These are phyloP conservation scores for Miamiensis avidus DNA, from an alignment of 169 alveolate genomes.

Conservation along the genomic window DNA sequence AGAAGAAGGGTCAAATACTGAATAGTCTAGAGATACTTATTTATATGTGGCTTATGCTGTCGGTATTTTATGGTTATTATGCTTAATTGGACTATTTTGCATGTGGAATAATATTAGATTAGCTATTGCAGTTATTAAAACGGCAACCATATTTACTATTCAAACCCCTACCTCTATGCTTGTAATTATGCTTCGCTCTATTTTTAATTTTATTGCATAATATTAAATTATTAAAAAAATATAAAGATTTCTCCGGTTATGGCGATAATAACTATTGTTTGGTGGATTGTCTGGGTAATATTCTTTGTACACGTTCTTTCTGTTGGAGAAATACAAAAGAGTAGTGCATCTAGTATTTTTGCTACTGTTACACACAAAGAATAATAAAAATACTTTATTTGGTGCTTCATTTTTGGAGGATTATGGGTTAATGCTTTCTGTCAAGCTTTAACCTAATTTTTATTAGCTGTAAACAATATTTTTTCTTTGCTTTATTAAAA, in stretches of 20 bases:
- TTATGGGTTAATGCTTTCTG: slow-evolving; percentile 86
- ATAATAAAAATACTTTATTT: slow-evolving; percentile 11
- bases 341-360: slow-evolving; percentile 30
- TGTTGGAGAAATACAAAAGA: slow-evolving; percentile 24
- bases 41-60: background rate
- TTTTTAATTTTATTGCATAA: background rate
- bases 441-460: slow-evolving; percentile 77
- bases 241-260: slow-evolving; percentile 11
- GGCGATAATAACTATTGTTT: background rate
- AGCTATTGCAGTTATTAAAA: slow-evolving; percentile 78
- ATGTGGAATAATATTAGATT: slow-evolving; percentile 73
- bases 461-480: slow-evolving; percentile 65
- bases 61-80: background rate
- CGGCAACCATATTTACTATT: slow-evolving; percentile 65
- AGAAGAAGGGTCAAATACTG: slow-evolving; percentile 15
- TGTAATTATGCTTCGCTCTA: background rate
- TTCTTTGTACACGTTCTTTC: slow-evolving; percentile 29
- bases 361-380: slow-evolving; percentile 26
- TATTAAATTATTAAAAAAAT: background rate
- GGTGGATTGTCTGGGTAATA: slow-evolving; percentile 24
- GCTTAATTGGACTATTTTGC: slow-evolving; percentile 22
- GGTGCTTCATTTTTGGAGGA: slow-evolving; percentile 46
- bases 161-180: background rate
- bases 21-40: background rate
- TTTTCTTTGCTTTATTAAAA: background rate